Base-by-base conservation (phyloP, 108 stramenopile genomes). In the Cyclotella cryptica region DNA sequence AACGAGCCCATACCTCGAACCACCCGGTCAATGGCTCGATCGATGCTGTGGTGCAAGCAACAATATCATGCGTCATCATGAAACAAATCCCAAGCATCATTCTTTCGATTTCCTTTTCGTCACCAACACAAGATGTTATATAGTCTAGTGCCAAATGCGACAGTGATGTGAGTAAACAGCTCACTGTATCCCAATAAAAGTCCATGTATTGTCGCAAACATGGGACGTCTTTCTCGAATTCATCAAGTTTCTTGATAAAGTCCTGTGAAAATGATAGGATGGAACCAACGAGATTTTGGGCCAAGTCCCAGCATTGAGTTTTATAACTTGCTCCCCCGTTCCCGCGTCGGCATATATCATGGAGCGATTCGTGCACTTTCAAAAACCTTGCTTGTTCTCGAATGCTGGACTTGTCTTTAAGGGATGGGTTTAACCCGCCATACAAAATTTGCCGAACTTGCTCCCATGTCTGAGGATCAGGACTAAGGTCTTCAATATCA, bases 1-100 rank as follows among this genome's bases (percentile, higher is more conserved):
- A 78, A 18, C 83, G 60, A 21, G 83, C 51, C 83, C 83, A 84
- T 0, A 84, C 72, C 49, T 78, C 83, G 51, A 84, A 78, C 66
- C 54, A 69, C 0, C 72, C 83, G 1, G 83, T 76, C 60, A 65
- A 49, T 4, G 72, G 77, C 15, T 84, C 83, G 40, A 74, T 74
- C 19, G 52, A 60, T n/a, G 68, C 76, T 59, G 67, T 21, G 0
- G 72, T 64, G 30, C 61, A 68, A 17, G 76, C 46, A 26, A 72
- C 41, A 30, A 54, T 17, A 44, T 73, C 67, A 22, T 57, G 55
- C 15, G 52, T 59, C 10, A 84, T 67, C 19, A 77, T 53, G 13
- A 43, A 27, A 21, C 41, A 69, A 29, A 84, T 52, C 24, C 72
- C 72, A 42, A 84, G 22, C 12, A 78, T 6, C 83, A 77, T 84